Evolutionary conservation across 2,329 filamentous ascomycete genomes (phyloP).

Genomic region (Colletotrichum limetticola): DNA sequence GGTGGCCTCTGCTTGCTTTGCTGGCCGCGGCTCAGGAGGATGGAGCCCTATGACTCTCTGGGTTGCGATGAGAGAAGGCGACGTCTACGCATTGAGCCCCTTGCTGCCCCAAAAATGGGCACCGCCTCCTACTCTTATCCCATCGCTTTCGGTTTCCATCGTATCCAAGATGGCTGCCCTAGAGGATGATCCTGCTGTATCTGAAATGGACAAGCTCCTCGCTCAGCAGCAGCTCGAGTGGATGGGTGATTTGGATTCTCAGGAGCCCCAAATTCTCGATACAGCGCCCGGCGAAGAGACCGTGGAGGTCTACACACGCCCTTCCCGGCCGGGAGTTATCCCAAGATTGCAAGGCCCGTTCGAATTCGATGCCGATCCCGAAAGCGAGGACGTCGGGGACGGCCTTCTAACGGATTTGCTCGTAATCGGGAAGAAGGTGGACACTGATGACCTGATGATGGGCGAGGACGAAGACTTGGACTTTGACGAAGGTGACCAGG

Average conservation of each 20-base stretch:
- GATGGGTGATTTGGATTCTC: slow-evolving; percentile 74
- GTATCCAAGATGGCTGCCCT: slow-evolving; percentile 76
- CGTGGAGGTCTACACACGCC: slow-evolving; percentile 67
- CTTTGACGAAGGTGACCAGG: slow-evolving; percentile 64
- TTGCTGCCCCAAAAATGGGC: slow-evolving; percentile 90
- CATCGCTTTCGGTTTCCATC: slow-evolving; percentile 84
- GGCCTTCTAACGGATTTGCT: slow-evolving; percentile 69
- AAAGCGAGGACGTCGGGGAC: slow-evolving; percentile 67
- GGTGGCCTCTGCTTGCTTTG: slow-evolving; percentile 88
- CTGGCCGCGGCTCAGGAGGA: slow-evolving; percentile 73
- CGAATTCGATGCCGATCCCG: slow-evolving; percentile 64
- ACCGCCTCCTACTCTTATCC: slow-evolving; percentile 78
- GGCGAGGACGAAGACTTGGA: slow-evolving; percentile 73
- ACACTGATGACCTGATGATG: slow-evolving; percentile 69
- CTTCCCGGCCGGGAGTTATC: slow-evolving; percentile 65
- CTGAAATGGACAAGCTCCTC: slow-evolving; percentile 64
- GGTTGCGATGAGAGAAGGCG: slow-evolving; percentile 94
- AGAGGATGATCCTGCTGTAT: slow-evolving; percentile 67
- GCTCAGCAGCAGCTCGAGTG: slow-evolving; percentile 74
- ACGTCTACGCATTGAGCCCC: slow-evolving; percentile 93
- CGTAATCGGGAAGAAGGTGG: slow-evolving; percentile 71
- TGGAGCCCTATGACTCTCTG: slow-evolving; percentile 98
- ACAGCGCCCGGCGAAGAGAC: slow-evolving; percentile 58
- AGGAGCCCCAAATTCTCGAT: slow-evolving; percentile 69
- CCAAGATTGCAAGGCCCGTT: slow-evolving; percentile 73